Evolutionary conservation across 306 rosid genomes (phyloP).

Genomic region (Cotoneaster glaucophyllus): DNA sequence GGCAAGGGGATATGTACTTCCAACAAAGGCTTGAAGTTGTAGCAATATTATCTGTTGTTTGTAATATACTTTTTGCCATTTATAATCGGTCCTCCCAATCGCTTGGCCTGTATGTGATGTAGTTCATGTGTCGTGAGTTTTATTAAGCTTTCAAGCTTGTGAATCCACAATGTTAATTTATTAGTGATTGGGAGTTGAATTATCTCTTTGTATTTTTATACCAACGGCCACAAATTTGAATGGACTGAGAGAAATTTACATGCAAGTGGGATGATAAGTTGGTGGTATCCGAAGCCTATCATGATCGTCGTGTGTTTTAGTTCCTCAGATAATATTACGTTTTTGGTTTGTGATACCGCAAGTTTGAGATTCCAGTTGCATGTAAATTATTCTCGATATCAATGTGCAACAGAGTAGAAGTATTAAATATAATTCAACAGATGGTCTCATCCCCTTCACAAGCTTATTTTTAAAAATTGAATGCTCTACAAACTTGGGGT

Average conservation of each 20-base stretch:
- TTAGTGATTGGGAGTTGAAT: not conserved
- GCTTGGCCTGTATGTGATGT: conserved; percentile 1
- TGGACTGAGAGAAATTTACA: not conserved
- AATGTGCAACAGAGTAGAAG: too few relatives aligned
- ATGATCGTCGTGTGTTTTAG: not conserved
- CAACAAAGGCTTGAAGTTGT: conserved; percentile 3
- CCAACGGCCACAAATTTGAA: not conserved
- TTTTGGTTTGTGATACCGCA: not conserved
- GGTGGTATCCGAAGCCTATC: not conserved
- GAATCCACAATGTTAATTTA: not conserved
- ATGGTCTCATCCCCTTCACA: not conserved
- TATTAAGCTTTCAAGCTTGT: not conserved
- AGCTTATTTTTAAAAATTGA: not conserved
- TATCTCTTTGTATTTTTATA: not conserved
- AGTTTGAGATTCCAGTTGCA: too few relatives aligned
- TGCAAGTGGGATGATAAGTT: not conserved
- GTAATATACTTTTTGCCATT: conserved; percentile 5
- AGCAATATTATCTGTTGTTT: not conserved
- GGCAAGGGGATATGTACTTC: not conserved
- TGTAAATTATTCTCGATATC: not conserved
- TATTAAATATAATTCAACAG: not conserved
- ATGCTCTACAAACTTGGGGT: not conserved
- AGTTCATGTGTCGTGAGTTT: not conserved
- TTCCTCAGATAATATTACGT: too few relatives aligned
- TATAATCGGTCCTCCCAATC: not conserved